Evolutionary conservation across 2,329 filamentous ascomycete species (phyloP).

Genomic region (Ophiostoma triangulosporum): DNA sequence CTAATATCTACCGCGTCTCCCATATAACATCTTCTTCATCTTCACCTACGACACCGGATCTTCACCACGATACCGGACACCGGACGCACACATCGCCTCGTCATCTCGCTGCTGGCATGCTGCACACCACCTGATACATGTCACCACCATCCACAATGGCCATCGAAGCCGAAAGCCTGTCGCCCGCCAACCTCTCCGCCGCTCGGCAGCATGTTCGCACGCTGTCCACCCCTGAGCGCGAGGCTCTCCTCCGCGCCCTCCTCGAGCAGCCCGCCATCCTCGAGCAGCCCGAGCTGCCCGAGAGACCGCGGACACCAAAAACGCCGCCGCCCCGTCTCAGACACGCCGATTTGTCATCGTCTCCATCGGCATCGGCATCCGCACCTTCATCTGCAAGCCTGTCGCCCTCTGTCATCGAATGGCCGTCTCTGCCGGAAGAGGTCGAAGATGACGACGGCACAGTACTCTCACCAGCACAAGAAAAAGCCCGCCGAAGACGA

Average conservation of each 20-base stretch:
- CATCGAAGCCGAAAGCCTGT: constrained; percentile 4
- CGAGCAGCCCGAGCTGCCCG: too few species aligned
- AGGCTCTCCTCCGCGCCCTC: constrained; percentile 21
- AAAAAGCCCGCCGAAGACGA: background rate
- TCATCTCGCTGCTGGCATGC: background rate
- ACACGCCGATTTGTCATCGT: too few species aligned
- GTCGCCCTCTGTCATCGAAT: background rate
- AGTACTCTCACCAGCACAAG: background rate
- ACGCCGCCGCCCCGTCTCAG: background rate
- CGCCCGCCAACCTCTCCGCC: constrained; percentile 16
- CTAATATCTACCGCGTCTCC: too few species aligned
- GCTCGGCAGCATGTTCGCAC: constrained; percentile 22
- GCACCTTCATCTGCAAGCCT: background rate
- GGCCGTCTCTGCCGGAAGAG: constrained; percentile 6
- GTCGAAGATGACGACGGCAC: background rate
- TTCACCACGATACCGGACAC: background rate
- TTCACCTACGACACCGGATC: background rate
- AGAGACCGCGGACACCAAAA: background rate
- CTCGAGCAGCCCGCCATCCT: constrained; percentile 19
- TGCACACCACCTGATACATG: background rate
- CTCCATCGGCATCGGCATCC: too few species aligned
- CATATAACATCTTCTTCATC: background rate
- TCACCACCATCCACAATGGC: background rate
- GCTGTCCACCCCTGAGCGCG: constrained; percentile 20
- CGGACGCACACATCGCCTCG: background rate